A percentile compares a stretch with the other conserved stretches of the same genome.
Evolutionary conservation across 148 eudicot species (phyloP).

Genomic region (Camellia lanceoleosa): DNA sequence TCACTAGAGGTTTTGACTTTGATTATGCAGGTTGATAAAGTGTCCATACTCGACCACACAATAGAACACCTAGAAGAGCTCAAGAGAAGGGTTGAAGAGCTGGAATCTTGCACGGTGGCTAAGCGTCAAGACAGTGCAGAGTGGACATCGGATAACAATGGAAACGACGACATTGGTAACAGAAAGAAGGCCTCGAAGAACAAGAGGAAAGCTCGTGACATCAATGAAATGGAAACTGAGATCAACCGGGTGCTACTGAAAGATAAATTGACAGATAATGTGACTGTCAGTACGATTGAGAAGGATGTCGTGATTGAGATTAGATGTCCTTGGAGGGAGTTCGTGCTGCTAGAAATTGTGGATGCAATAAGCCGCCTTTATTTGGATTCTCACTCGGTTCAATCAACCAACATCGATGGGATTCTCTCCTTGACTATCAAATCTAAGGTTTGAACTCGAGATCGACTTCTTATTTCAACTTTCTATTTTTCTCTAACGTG

Average conservation of each 20-base stretch:
- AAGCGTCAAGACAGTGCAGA: constrained; percentile 36
- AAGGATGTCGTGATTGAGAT: constrained; percentile 50
- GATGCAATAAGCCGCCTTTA: constrained; percentile 47
- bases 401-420: constrained; percentile 53
- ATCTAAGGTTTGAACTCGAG: constrained; percentile 45
- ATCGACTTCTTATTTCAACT: neutral
- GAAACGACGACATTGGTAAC: neutral
- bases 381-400: constrained; percentile 53
- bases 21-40: constrained; percentile 59
- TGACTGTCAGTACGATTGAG: constrained; percentile 35
- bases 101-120: constrained; percentile 39
- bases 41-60: constrained; percentile 68
- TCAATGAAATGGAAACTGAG: constrained; percentile 22
- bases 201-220: constrained; percentile 41
- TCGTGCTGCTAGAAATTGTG: constrained; percentile 47
- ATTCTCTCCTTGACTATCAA: constrained; percentile 47
- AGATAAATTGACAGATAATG: constrained; percentile 25
- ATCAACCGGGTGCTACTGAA: constrained; percentile 7
- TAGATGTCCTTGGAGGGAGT: constrained; percentile 56
- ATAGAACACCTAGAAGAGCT: constrained; percentile 57
- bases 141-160: constrained; percentile 50
- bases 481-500: too few relatives aligned
- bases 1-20: constrained; percentile 3
- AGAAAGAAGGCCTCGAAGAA: constrained; percentile 22
- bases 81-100: constrained; percentile 51